Evolutionary conservation across 371 early-diverging fungal genomes (phyloP).

Genomic region (Blastocladiella emersonii): DNA sequence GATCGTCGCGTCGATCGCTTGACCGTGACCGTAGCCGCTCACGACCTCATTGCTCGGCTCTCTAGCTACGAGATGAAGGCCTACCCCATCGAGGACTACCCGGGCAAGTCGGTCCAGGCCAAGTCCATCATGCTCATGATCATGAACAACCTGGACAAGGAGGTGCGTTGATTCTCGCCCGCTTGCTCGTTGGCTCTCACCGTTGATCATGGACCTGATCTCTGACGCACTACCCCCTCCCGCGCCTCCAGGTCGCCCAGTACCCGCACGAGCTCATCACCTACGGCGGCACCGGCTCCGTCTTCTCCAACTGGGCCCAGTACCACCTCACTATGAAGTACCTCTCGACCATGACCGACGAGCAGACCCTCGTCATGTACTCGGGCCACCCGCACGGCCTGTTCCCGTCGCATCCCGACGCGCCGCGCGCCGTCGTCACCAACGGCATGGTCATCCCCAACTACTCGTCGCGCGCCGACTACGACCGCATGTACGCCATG

Average conservation of each 20-base stretch:
- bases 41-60: not conserved
- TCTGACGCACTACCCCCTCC: too few relatives aligned
- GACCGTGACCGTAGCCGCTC: too few relatives aligned
- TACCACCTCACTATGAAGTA: slow-evolving; percentile 11
- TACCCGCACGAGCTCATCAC: slow-evolving; percentile 10
- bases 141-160: slow-evolving; percentile 9
- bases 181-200: too few relatives aligned
- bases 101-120: slow-evolving; percentile 5
- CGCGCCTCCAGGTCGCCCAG: slow-evolving; percentile 8
- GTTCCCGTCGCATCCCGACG: slow-evolving; percentile 7
- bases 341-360: slow-evolving; percentile 10
- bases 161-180: not conserved
- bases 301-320: slow-evolving; percentile 11
- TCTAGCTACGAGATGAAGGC: slow-evolving; percentile 9
- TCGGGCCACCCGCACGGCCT: slow-evolving; percentile 10
- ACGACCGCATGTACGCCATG: slow-evolving; percentile 5
- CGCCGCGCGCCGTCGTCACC: slow-evolving; percentile 11
- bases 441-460: slow-evolving; percentile 10
- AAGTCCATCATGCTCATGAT: slow-evolving; percentile 12
- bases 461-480: slow-evolving; percentile 4
- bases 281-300: slow-evolving; percentile 9
- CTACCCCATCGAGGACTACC: slow-evolving; percentile 6
- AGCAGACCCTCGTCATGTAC: slow-evolving; percentile 9
- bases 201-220: too few relatives aligned
- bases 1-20: not conserved